Conservation (phyloP, 192 early-diverging fungal species). For the Coemansia sp. region DNA sequence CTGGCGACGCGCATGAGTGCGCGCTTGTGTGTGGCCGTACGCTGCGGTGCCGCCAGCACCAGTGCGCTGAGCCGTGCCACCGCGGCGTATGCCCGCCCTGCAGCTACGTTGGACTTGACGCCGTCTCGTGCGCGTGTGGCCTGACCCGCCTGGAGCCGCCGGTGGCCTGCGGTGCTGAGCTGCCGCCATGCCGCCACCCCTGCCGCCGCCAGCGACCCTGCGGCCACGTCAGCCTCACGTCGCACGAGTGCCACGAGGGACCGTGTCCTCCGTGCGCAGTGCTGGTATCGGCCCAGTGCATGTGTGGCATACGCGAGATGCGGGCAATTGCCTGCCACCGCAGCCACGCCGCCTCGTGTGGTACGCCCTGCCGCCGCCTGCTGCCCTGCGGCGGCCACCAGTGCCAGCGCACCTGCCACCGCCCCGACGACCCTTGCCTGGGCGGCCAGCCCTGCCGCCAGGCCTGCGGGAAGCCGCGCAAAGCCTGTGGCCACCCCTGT, state of each 20-base stretch:
- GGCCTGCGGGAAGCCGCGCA: conserved; percentile 74
- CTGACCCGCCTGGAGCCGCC: conserved; percentile 80
- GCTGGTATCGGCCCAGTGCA: conserved; percentile 72
- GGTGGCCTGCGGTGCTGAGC: conserved; percentile 79
- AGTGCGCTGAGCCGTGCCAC: conserved; percentile 80
- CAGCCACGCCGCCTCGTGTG: conserved; percentile 64
- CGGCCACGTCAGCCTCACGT: conserved; percentile 73
- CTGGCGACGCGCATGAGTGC: conserved; percentile 64
- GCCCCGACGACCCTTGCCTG: conserved; percentile 68
- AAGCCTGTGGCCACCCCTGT: conserved; percentile 86
- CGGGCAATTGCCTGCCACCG: conserved; percentile 86
- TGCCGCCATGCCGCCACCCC: conserved; percentile 74
- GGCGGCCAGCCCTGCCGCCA: conserved; percentile 69
- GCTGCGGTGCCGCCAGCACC: conserved; percentile 82
- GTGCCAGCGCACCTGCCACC: conserved; percentile 86
- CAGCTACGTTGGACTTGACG: conserved; percentile 77
- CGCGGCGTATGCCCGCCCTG: conserved; percentile 78
- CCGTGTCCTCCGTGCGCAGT: conserved; percentile 92
- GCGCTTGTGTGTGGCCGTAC: conserved; percentile 70
- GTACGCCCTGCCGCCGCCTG: conserved; percentile 61
- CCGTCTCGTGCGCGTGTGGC: conserved; percentile 87
- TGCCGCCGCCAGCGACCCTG: conserved; percentile 76
- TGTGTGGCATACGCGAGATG: conserved; percentile 80
- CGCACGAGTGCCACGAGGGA: conserved; percentile 88
- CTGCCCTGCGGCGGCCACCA: conserved; percentile 74